phyloP scores from a whole-genome alignment of 2,329 filamentous ascomycete species.

The Beauveria australis region DNA sequence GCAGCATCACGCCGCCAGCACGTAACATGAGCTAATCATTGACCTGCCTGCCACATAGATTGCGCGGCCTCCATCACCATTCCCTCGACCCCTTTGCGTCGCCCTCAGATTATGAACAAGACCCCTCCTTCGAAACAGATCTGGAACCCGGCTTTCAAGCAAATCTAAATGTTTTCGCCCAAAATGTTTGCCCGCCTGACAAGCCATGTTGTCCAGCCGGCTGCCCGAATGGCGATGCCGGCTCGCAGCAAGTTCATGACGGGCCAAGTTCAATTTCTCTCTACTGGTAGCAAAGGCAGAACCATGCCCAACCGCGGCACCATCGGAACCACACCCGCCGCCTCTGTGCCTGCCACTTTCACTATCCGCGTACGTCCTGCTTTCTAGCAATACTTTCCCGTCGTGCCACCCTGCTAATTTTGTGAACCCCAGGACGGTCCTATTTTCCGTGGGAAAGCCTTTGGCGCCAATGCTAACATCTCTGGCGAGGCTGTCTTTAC shows the following conservation, averaged over 20 bases:
- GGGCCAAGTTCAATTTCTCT: conserved; percentile 30
- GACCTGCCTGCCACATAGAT: not conserved
- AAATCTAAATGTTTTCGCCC: conserved; percentile 15
- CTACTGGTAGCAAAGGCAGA: conserved; percentile 56
- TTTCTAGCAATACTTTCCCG: not conserved
- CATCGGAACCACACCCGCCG: conserved; percentile 56
- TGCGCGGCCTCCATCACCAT: conserved; percentile 5
- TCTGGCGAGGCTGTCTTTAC: conserved; percentile 98
- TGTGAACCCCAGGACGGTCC: conserved; percentile 63
- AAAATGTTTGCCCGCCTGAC: conserved; percentile 55
- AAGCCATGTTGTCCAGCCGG: conserved; percentile 43
- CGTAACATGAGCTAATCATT: not conserved
- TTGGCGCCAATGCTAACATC: conserved; percentile 92
- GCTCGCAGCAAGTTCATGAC: conserved; percentile 28
- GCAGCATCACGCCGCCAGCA: not conserved
- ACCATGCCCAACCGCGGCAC: conserved; percentile 52
- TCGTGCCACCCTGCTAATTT: conserved; percentile 14
- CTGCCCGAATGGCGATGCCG: conserved; percentile 35
- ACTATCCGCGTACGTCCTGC: conserved; percentile 68
- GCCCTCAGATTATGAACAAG: conserved; percentile 11
- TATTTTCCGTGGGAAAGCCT: conserved; percentile 92
- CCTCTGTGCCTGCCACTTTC: conserved; percentile 62
- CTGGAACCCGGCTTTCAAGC: conserved; percentile 12
- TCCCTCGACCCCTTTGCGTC: conserved; percentile 6
- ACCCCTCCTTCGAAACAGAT: conserved; percentile 11